Percentiles rank a stretch among this genome's conserved stretches.
Evolutionary conservation across 2,329 filamentous ascomycete genomes (phyloP).

Genomic region (Hortaea sp.): DNA sequence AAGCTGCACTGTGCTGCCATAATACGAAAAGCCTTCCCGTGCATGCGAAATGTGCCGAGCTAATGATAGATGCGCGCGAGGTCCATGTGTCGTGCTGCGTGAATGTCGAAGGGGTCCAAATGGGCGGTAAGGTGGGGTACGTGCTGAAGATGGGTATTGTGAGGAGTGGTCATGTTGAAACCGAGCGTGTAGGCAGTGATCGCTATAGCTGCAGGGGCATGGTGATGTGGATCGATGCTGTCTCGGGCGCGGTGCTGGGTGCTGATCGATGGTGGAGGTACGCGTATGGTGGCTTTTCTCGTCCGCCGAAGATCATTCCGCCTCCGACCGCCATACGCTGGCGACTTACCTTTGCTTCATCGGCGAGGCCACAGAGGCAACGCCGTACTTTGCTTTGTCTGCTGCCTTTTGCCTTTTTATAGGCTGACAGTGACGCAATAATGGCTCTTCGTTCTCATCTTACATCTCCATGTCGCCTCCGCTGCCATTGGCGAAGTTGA

Average conservation of each 20-base stretch:
- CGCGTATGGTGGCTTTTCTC: neutral
- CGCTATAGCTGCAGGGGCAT: constrained; percentile 7
- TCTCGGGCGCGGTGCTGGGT: constrained; percentile 11
- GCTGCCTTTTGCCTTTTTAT: too few relatives aligned
- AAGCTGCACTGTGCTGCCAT: neutral
- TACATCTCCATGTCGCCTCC: constrained; percentile 61
- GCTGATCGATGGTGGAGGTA: constrained; percentile 2
- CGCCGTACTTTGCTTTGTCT: neutral
- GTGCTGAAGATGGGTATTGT: constrained; percentile 1
- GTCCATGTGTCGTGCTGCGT: constrained; percentile 4
- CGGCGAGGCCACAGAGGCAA: neutral
- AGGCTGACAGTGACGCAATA: too few relatives aligned
- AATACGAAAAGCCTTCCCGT: too few relatives aligned
- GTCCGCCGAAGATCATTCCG: neutral
- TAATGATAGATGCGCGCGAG: neutral
- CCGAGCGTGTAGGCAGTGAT: constrained; percentile 6
- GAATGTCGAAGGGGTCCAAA: constrained; percentile 17
- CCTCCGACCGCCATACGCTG: neutral
- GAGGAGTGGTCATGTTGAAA: neutral
- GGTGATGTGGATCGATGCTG: constrained; percentile 12
- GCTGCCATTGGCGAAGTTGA: constrained; percentile 79
- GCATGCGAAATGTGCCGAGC: neutral
- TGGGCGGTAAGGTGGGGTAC: constrained; percentile 5
- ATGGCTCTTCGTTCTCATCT: constrained; percentile 3
- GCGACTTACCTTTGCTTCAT: constrained; percentile 7